Base-by-base conservation (phyloP, 176 grass and related monocot genomes). In the Phragmites australis region DNA sequence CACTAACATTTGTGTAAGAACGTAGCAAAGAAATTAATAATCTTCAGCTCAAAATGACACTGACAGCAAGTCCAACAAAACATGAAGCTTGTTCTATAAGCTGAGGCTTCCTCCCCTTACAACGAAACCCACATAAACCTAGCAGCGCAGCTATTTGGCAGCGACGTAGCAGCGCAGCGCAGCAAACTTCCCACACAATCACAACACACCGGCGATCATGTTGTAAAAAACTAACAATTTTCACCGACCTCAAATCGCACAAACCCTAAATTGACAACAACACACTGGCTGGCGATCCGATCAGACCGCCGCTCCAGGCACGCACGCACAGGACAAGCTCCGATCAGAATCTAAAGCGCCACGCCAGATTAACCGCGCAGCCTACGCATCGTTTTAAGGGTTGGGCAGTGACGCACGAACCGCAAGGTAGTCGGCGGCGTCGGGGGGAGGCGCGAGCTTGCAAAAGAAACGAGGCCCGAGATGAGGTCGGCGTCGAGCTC, bases 401-500 rank as follows among this genome's bases (percentile, higher is more conserved):
- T 41, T 4, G 53, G 40, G 45, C 50, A 78, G n/a, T 13, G 13
- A 9, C 18, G 65, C 30, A 90, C 89, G 49, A 37, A 98, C 96
- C 57, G 74, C 75, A 48, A 98, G 90, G 83, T 98, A 98, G 82
- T 93, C 93, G 63, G 96, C 92, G 26, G 92, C 88, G 74, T 98
- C 92, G 32, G 77, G 81, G 16, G 92, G 92, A 77, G 96, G 92
- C 31, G 92, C 96, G 79, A 98, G 90, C 84, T 98, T 90, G 78
- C 96, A 98, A 77, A 95, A 98, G 96, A 95, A 49, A 98, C 92
- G 84, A 98, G 96, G 44, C 92, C 92, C 23, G 86, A 87, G 83
- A 98, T 93, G 81, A 98, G 96, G 68, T 94, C 96, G 1, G 68
- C 72, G 67, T 98, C 92, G 18, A 98, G 75, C 55, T 91, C 81